Evolutionary conservation across 2,329 filamentous ascomycete species (phyloP).

Genomic region (Fusarium oligoseptatum): DNA sequence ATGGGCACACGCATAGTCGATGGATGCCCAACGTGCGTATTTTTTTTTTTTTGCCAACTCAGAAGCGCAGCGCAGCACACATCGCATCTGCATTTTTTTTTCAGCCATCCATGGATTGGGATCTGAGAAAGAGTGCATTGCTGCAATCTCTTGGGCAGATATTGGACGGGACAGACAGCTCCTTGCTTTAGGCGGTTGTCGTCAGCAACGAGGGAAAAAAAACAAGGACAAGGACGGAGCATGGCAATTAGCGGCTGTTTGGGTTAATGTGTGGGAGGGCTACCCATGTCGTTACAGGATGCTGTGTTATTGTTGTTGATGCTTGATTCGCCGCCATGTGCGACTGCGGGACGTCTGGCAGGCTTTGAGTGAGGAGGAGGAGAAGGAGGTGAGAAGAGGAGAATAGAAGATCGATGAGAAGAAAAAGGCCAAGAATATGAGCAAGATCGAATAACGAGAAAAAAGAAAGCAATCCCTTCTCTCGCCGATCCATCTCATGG

Average conservation of each 20-base stretch:
- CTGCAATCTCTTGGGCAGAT: constrained; percentile 20
- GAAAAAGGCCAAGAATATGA: not conserved
- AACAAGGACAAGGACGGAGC: constrained; percentile 25
- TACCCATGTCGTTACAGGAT: constrained; percentile 30
- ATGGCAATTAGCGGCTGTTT: constrained; percentile 31
- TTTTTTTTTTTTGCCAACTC: not conserved
- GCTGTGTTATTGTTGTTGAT: constrained; percentile 27
- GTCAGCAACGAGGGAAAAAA: constrained; percentile 41
- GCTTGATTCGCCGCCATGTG: constrained; percentile 10
- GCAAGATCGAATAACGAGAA: not conserved
- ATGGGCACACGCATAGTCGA: not conserved
- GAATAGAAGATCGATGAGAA: not conserved
- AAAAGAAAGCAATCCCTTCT: constrained; percentile 10
- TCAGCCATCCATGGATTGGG: not conserved
- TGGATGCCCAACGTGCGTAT: not conserved
- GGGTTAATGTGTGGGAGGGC: constrained; percentile 29
- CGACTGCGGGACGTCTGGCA: not conserved
- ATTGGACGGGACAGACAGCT: constrained; percentile 12
- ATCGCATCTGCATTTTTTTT: not conserved
- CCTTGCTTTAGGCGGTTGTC: constrained; percentile 37
- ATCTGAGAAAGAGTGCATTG: constrained; percentile 1
- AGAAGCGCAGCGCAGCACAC: not conserved
- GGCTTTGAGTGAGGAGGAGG: not conserved
- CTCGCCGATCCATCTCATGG: not conserved
- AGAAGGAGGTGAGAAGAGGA: not conserved